Evolutionary conservation across 2,329 filamentous ascomycete genomes (phyloP), one percentile per base, ranked within the genome.

Genomic region (Beauveria varroae): DNA sequence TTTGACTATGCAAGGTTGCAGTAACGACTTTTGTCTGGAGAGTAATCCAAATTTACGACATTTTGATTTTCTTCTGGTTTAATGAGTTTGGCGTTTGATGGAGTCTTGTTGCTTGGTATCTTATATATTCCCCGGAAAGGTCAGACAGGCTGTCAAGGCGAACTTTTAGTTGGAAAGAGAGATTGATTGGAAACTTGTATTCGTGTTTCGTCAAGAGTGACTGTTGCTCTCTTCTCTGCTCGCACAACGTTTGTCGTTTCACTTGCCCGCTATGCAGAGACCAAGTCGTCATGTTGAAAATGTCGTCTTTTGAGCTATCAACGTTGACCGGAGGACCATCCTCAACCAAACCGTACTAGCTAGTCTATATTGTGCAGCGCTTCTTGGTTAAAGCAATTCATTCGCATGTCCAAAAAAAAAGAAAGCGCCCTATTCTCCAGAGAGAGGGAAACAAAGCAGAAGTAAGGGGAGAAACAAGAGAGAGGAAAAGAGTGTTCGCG

Each of bases 341-440:
- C 41, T 46, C 53, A 22, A 22, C 43, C 10, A 22, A 37, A 22
- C 24, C 34, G 18, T 37, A 46, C 54, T 28, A 43, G 52, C 34
- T 57, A 57, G 46, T 57, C 54, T 57, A 57, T 47, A 24, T 47
- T 16, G 18, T 47, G 41, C 41, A 16, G 28, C 54, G 54, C 54
- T 57, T 22, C n/a, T 16, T 43, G 26, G 28, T 34, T 22, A 53
- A 52, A 49, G 26, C 24, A 5, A 52, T 52, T 37, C 37, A 30
- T 44, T 8, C 37, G 16, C 46, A 52, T 57, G 47, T 57, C 54
- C 54, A 57, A 57, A 47, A 57, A 57, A 47, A n/a, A 18, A 56
- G 20, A 22, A 47, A 24, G 44, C 44, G 20, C 24, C 20, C 4
- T 22, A 26, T 24, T 7, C 26, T 18, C 12, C 12, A 3, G 26